Conservation (phyloP, 2,329 filamentous ascomycete species). For the Colletotrichum theobromicola region DNA sequence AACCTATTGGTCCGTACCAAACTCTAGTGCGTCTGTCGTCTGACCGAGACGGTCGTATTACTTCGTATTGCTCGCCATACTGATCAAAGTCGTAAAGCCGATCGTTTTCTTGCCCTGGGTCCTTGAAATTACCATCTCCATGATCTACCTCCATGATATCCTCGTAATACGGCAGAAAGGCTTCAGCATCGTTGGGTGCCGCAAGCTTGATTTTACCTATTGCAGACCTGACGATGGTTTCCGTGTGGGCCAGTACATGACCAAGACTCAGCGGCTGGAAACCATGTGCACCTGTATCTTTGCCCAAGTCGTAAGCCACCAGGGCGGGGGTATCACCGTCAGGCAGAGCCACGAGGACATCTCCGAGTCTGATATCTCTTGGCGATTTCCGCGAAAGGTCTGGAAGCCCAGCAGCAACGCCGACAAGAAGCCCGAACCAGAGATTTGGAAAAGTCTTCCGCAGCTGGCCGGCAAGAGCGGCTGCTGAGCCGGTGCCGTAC, state of each 20-base stretch:
- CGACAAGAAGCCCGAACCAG: slow-evolving; percentile 40
- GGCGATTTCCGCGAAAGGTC: slow-evolving; percentile 26
- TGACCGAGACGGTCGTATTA: slow-evolving; percentile 20
- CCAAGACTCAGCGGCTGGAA: slow-evolving; percentile 31
- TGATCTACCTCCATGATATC: not conserved
- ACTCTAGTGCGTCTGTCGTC: slow-evolving; percentile 28
- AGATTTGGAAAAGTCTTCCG: slow-evolving; percentile 39
- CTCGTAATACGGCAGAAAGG: not conserved
- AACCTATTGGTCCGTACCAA: slow-evolving; percentile 39
- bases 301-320: slow-evolving; percentile 38
- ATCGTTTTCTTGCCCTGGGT: slow-evolving; percentile 21
- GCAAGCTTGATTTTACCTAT: slow-evolving; percentile 27
- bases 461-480: slow-evolving; percentile 36
- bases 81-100: slow-evolving; percentile 24
- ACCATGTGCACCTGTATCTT: slow-evolving; percentile 27
- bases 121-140: not conserved
- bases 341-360: slow-evolving; percentile 36
- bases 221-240: slow-evolving; percentile 27
- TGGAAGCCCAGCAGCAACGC: slow-evolving; percentile 39
- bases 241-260: slow-evolving; percentile 29
- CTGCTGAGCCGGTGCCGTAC: slow-evolving; percentile 38
- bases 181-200: not conserved
- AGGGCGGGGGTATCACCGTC: slow-evolving; percentile 29
- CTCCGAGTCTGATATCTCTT: slow-evolving; percentile 41
- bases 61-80: not conserved